Evolutionary conservation across 1,284 basidiomycete genomes (phyloP).

Genomic region (Apiotrichum porosum): DNA sequence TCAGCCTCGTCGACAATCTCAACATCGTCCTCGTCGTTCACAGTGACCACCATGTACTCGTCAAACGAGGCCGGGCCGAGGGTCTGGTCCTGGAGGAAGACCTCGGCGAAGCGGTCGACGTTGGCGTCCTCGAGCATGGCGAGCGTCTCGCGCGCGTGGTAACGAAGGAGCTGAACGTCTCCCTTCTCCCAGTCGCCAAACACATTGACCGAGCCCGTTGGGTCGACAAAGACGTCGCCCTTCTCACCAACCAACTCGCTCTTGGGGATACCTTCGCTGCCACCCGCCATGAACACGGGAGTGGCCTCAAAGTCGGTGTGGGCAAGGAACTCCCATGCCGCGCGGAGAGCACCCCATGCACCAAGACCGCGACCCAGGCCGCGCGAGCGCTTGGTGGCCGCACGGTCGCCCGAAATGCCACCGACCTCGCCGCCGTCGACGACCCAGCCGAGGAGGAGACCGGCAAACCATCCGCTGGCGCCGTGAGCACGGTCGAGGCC

Average conservation of each 20-base stretch:
- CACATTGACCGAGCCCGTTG: constrained; percentile 72
- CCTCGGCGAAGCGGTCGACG: constrained; percentile 43
- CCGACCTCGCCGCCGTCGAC: constrained; percentile 63
- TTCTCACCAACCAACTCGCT: constrained; percentile 40
- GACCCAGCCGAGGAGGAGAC: constrained; percentile 64
- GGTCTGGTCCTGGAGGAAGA: constrained; percentile 45
- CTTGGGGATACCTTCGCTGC: constrained; percentile 34
- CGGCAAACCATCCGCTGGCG: constrained; percentile 66
- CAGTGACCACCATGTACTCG: constrained; percentile 63
- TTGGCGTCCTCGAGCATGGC: constrained; percentile 54
- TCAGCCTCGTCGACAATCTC: constrained; percentile 48
- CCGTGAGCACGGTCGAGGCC: constrained; percentile 60
- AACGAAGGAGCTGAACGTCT: constrained; percentile 54
- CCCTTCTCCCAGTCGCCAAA: constrained; percentile 66
- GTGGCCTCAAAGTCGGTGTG: constrained; percentile 64
- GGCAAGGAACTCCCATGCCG: constrained; percentile 51
- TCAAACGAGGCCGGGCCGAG: constrained; percentile 63
- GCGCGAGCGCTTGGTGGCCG: constrained; percentile 38
- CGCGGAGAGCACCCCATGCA: constrained; percentile 43
- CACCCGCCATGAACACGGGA: constrained; percentile 59
- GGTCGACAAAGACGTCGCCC: constrained; percentile 66
- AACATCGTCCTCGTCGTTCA: constrained; percentile 52
- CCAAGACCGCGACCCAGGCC: constrained; percentile 53
- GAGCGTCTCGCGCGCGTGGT: constrained; percentile 69
- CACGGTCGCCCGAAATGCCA: constrained; percentile 27